Conservation (phyloP, 768 basidiomycete genomes). For the Kwoniella bestiolae region DNA sequence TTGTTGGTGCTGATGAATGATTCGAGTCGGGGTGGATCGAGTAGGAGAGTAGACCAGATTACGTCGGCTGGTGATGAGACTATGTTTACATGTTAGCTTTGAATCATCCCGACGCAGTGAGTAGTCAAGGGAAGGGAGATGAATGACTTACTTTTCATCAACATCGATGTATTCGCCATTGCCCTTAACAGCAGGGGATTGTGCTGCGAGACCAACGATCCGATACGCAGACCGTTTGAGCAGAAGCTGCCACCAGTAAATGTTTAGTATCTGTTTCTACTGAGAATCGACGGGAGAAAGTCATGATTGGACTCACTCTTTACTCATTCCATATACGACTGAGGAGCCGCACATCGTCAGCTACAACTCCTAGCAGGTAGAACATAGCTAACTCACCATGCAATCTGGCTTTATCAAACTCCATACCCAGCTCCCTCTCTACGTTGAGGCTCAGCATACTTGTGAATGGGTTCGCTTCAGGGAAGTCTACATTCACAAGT, state of each 20-base stretch:
- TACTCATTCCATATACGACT: slow-evolving; percentile 54
- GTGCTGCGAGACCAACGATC: slow-evolving; percentile 50
- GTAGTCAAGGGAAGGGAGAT: background rate
- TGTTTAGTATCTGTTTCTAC: background rate
- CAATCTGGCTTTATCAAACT: slow-evolving; percentile 45
- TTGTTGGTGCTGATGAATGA: slow-evolving; percentile 43
- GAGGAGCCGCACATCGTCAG: background rate
- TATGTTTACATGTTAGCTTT: slow-evolving; percentile 8
- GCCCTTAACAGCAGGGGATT: slow-evolving; percentile 52
- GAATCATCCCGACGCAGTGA: background rate
- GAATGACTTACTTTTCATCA: slow-evolving; percentile 51
- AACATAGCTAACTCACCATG: slow-evolving; percentile 39
- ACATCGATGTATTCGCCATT: slow-evolving; percentile 52
- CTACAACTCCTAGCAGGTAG: background rate
- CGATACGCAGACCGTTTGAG: slow-evolving; percentile 45
- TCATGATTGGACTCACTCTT: slow-evolving; percentile 40
- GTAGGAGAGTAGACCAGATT: slow-evolving; percentile 42
- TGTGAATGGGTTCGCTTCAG: slow-evolving; percentile 46
- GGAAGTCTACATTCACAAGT: slow-evolving; percentile 21
- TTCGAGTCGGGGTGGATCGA: slow-evolving; percentile 26
- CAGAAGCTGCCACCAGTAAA: slow-evolving; percentile 36
- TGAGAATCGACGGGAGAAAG: background rate
- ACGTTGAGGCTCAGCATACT: slow-evolving; percentile 51
- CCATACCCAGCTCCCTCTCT: slow-evolving; percentile 47
- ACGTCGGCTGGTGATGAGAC: slow-evolving; percentile 49